These are phyloP conservation scores for Neofusicoccum cordaticola DNA, from an alignment of 2,329 filamentous ascomycete genomes.

Conservation along the genomic window DNA sequence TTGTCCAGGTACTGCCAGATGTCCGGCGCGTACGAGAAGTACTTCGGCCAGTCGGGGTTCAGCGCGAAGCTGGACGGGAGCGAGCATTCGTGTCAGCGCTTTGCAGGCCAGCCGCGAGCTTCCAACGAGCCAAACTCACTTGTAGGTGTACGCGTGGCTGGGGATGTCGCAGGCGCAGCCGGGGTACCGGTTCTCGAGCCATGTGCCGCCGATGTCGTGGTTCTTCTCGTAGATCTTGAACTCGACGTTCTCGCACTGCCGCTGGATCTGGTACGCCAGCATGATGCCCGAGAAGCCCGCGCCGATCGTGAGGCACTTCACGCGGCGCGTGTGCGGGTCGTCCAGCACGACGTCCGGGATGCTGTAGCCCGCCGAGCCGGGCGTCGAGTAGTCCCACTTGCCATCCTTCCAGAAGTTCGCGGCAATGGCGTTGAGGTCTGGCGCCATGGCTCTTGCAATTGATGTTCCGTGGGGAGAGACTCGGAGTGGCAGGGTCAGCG, in stretches of 20 bases:
- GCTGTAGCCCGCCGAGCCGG: constrained; percentile 42
- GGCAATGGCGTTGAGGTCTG: constrained; percentile 40
- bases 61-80: constrained; percentile 34
- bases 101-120: no score
- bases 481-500: no score
- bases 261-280: constrained; percentile 49
- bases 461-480: no score
- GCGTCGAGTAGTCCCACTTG: constrained; percentile 43
- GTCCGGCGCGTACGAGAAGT: constrained; percentile 47
- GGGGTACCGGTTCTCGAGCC: constrained; percentile 45
- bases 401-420: constrained; percentile 24
- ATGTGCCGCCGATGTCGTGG: constrained; percentile 43
- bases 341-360: constrained; percentile 40
- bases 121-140: neutral
- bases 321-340: constrained; percentile 41
- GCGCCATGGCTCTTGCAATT: constrained; percentile 33
- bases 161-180: constrained; percentile 48
- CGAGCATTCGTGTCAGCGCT: neutral
- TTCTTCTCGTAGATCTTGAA: constrained; percentile 51
- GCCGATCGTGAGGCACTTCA: constrained; percentile 49
- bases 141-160: constrained; percentile 45
- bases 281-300: constrained; percentile 48
- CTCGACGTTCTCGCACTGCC: constrained; percentile 45
- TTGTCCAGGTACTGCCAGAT: constrained; percentile 50
- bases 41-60: constrained; percentile 48